Conservation (phyloP, 495 filamentous ascomycete genomes). For the Penicillium cosmopolitanum region DNA sequence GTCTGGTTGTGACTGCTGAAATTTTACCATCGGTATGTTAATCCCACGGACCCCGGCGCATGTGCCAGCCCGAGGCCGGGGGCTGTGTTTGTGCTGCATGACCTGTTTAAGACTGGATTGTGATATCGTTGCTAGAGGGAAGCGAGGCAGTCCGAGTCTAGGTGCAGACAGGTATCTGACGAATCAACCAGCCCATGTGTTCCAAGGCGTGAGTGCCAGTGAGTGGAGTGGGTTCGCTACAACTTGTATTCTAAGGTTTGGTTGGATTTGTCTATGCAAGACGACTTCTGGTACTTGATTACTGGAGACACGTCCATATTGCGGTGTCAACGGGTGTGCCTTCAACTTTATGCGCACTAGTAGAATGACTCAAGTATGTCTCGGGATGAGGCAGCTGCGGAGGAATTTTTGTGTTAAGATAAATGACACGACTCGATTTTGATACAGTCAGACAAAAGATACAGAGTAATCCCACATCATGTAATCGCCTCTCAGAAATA, state of each 20-base stretch:
- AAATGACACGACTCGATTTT: background rate
- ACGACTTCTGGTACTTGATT: too few relatives aligned
- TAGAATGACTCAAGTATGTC: too few relatives aligned
- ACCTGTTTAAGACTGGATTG: background rate
- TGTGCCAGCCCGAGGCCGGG: constrained; percentile 3
- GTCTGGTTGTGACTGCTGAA: background rate
- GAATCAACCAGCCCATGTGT: too few relatives aligned
- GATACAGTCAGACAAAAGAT: background rate
- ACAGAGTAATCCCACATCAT: background rate
- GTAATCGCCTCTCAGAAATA: background rate
- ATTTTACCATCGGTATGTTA: background rate
- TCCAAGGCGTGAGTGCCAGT: too few relatives aligned
- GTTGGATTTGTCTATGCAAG: background rate
- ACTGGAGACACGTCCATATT: too few relatives aligned
- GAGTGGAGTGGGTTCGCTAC: too few relatives aligned
- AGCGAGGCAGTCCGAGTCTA: background rate
- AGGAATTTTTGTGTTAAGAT: background rate
- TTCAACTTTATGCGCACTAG: background rate
- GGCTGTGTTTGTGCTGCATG: constrained; percentile 4
- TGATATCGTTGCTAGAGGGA: background rate
- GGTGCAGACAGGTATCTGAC: too few relatives aligned
- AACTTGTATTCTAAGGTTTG: background rate
- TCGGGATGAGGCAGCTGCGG: background rate
- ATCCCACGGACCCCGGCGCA: constrained; percentile 13
- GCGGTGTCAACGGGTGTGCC: background rate